These are phyloP conservation scores for Zymoseptoria ardabiliae DNA, from an alignment of 2,329 filamentous ascomycete species.

Conservation along the genomic window DNA sequence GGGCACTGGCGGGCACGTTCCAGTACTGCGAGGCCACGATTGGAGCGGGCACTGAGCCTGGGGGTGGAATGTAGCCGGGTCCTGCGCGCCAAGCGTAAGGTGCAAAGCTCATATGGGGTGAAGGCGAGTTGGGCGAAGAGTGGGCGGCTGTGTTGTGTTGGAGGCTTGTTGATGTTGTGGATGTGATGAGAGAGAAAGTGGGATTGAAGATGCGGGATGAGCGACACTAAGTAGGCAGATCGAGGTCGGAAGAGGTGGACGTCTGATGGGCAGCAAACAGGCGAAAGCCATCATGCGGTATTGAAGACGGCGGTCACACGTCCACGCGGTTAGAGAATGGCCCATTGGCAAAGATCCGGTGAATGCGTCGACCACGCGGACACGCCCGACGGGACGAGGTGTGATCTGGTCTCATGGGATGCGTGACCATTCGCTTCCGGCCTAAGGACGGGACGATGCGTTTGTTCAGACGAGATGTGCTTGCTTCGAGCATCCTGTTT, in stretches of 20 bases:
- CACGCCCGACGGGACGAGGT: background rate
- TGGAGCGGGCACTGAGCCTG: constrained; percentile 1
- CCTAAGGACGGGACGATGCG: background rate
- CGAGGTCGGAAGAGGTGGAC: background rate
- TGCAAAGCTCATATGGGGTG: constrained; percentile 15
- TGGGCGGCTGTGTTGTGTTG: background rate
- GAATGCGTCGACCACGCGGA: background rate
- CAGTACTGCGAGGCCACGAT: background rate
- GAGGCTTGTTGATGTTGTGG: background rate
- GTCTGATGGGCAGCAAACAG: constrained; percentile 8
- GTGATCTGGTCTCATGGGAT: background rate
- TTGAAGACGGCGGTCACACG: background rate
- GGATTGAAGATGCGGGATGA: background rate
- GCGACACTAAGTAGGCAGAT: background rate
- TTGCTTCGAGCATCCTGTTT: background rate
- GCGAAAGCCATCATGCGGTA: background rate
- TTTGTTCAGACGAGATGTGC: background rate
- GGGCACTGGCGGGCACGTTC: background rate
- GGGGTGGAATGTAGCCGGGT: constrained; percentile 17
- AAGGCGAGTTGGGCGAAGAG: background rate
- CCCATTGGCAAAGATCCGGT: background rate
- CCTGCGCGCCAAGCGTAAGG: constrained; percentile 22
- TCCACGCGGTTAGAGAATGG: background rate
- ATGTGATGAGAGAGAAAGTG: background rate
- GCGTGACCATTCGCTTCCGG: background rate